These are phyloP conservation scores for Dichomitus squalens DNA, from an alignment of 1,284 basidiomycete species.

Conservation along the genomic window DNA sequence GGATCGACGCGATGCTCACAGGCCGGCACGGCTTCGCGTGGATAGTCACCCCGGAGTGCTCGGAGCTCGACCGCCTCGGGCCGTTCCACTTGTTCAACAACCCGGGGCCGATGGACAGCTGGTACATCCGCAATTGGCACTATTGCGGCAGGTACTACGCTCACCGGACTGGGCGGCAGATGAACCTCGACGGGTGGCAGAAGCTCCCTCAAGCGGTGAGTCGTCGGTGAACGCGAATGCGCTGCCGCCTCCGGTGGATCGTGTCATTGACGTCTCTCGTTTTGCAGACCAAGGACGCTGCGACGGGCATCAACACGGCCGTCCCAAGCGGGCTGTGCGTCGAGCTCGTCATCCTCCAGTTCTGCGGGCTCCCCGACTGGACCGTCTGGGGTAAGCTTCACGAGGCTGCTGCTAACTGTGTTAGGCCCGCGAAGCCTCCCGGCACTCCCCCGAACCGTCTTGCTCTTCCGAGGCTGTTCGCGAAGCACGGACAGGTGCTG, in stretches of 20 bases:
- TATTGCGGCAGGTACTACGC: slow-evolving; percentile 17
- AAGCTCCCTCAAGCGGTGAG: slow-evolving; percentile 6
- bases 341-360: slow-evolving; percentile 12
- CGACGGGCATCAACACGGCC: background rate
- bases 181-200: slow-evolving; percentile 5
- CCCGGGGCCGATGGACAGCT: background rate
- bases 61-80: background rate
- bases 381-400: slow-evolving; percentile 3
- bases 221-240: background rate
- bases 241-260: background rate
- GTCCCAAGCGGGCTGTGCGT: background rate
- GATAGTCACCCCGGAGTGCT: slow-evolving; percentile 6
- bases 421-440: slow-evolving; percentile 7
- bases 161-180: slow-evolving; percentile 7
- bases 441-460: background rate
- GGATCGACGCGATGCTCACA: background rate
- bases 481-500: background rate
- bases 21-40: slow-evolving; percentile 15
- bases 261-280: background rate
- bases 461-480: slow-evolving; percentile 1
- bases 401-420: background rate
- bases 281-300: background rate
- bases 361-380: slow-evolving; percentile 6
- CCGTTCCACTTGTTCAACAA: slow-evolving; percentile 16
- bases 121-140: slow-evolving; percentile 4